Percentiles rank a stretch among this genome's conserved stretches.
phyloP scores from a whole-genome alignment of 108 stramenopile genomes.

The Mediolabrus comicus region DNA sequence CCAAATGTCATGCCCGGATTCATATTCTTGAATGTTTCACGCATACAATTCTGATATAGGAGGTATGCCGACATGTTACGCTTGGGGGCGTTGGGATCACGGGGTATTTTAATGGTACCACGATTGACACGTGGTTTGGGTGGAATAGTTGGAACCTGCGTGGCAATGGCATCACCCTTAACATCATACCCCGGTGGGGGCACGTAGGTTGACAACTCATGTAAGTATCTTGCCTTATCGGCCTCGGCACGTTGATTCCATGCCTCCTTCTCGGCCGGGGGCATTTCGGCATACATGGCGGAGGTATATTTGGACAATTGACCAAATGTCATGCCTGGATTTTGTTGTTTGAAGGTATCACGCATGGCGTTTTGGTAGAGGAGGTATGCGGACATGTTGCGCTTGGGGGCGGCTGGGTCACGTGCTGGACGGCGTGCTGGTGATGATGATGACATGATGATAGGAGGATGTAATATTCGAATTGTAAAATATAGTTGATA shows the following conservation, averaged over 20 bases:
- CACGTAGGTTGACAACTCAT: conserved; percentile 69
- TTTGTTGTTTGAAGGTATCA: conserved; percentile 77
- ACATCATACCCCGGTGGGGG: conserved; percentile 81
- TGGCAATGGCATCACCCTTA: conserved; percentile 77
- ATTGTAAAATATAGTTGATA: too few relatives aligned
- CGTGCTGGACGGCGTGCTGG: conserved; percentile 32
- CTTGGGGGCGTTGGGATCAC: conserved; percentile 91
- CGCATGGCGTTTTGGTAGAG: conserved; percentile 84
- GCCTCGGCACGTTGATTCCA: conserved; percentile 79
- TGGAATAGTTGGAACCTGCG: conserved; percentile 28
- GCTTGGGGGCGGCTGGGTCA: conserved; percentile 80
- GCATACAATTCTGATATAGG: conserved; percentile 87
- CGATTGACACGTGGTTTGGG: conserved; percentile 47
- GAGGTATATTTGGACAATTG: conserved; percentile 85
- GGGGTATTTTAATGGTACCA: conserved; percentile 58
- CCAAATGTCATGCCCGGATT: conserved; percentile 81
- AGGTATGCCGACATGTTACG: conserved; percentile 87
- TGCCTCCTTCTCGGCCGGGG: conserved; percentile 71
- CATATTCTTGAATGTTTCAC: conserved; percentile 73
- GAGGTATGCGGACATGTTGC: conserved; percentile 85
- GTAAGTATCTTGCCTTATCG: conserved; percentile 82
- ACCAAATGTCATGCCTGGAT: conserved; percentile 82
- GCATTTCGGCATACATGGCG: conserved; percentile 82
- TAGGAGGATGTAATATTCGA: neutral
- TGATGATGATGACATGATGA: neutral